Conservation (phyloP, 2,329 filamentous ascomycete species). For the Cercospora janseana region DNA sequence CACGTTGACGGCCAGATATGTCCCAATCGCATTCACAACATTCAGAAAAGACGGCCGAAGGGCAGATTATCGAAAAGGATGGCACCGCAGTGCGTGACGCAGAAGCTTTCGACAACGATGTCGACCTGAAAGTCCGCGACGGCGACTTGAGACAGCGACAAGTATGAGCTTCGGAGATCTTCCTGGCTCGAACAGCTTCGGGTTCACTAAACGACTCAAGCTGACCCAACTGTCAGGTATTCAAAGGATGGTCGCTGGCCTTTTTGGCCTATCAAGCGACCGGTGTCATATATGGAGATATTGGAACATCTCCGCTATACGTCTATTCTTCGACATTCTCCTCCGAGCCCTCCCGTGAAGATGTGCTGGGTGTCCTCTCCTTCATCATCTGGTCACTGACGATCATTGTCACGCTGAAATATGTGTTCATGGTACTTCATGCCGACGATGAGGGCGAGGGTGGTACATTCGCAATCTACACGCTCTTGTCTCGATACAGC, state of each 20-base stretch:
- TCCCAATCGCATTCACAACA: too few relatives aligned
- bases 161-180: conserved; percentile 13
- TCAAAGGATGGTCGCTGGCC: conserved; percentile 32
- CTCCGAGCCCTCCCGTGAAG: conserved; percentile 51
- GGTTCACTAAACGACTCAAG: conserved; percentile 11
- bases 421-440: conserved; percentile 61
- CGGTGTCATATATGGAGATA: conserved; percentile 68
- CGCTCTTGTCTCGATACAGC: conserved; percentile 59
- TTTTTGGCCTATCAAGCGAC: conserved; percentile 63
- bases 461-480: conserved; percentile 68
- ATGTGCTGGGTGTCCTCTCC: conserved; percentile 63
- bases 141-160: conserved; percentile 19
- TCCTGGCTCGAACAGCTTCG: background rate
- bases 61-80: background rate
- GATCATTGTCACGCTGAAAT: conserved; percentile 68
- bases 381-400: conserved; percentile 68
- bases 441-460: conserved; percentile 70
- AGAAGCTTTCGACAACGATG: conserved; percentile 5
- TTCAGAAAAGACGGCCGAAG: background rate
- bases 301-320: conserved; percentile 66
- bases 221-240: conserved; percentile 27
- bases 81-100: background rate
- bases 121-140: conserved; percentile 17
- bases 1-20: background rate
- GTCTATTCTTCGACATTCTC: conserved; percentile 66